A percentile compares a stretch with the other conserved stretches of the same genome.
Conservation (phyloP, 2,329 filamentous ascomycete species). For the Fusarium sp. region DNA sequence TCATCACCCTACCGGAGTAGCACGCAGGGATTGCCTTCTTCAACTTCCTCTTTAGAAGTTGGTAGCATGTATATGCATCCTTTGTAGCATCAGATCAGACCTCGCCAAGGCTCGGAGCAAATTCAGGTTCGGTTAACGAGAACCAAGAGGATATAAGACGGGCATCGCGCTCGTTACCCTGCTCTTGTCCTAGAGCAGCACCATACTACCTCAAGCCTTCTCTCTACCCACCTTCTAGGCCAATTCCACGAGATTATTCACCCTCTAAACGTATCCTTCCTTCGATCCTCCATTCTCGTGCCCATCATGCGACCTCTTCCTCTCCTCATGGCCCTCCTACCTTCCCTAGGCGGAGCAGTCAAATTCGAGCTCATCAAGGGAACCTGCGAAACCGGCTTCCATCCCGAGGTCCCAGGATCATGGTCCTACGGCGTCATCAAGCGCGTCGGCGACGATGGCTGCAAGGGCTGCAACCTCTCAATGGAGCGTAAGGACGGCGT, state of each 20-base stretch:
- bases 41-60: not conserved
- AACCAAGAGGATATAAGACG: not conserved
- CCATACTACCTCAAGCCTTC: not conserved
- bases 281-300: not conserved
- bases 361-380: not conserved
- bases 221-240: too few relatives aligned
- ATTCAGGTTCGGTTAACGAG: not conserved
- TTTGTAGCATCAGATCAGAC: not conserved
- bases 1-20: not conserved
- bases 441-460: not conserved
- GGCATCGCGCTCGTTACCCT: not conserved
- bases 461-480: not conserved
- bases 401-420: not conserved
- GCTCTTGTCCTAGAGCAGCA: not conserved
- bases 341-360: not conserved
- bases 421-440: not conserved
- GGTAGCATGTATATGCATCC: not conserved
- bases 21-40: not conserved
- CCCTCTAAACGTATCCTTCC: not conserved
- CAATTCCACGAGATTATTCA: not conserved
- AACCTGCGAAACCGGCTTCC: not conserved
- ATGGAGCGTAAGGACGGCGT: not conserved
- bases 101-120: not conserved
- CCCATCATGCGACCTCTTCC: not conserved
- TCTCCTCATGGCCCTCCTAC: not conserved